Evolutionary conservation across 768 basidiomycete genomes (phyloP).

Genomic region (Thelephora ganbajun): DNA sequence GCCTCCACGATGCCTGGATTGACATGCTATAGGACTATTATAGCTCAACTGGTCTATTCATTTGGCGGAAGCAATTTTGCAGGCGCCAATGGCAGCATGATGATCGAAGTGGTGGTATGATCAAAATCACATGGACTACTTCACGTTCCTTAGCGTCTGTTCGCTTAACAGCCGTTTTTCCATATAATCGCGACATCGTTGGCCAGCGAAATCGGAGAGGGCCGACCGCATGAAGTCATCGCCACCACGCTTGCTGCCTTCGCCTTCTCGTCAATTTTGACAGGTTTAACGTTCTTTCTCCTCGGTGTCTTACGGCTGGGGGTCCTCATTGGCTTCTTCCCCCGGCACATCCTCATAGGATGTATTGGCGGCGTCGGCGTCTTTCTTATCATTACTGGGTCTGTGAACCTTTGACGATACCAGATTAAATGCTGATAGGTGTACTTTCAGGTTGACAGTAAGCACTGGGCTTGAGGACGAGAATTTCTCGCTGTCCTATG

Average conservation of each 20-base stretch:
- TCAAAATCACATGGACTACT: not conserved
- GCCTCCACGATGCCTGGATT: not conserved
- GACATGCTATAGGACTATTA: conserved; percentile 34
- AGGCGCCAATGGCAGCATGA: conserved; percentile 89
- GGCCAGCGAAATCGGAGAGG: conserved; percentile 54
- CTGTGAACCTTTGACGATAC: conserved; percentile 9
- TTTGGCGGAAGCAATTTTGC: conserved; percentile 81
- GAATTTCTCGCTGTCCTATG: conserved; percentile 53
- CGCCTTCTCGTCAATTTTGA: conserved; percentile 75
- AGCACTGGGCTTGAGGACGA: conserved; percentile 72
- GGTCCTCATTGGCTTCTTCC: conserved; percentile 86
- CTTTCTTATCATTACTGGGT: conserved; percentile 87
- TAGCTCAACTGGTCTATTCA: conserved; percentile 77
- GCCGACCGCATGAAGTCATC: conserved; percentile 56
- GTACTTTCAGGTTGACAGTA: conserved; percentile 53
- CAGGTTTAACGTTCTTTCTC: conserved; percentile 75
- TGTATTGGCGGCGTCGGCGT: conserved; percentile 94
- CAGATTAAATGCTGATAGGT: not conserved
- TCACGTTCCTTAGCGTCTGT: not conserved
- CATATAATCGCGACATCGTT: conserved; percentile 81
- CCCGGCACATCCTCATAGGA: conserved; percentile 84
- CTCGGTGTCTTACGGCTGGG: conserved; percentile 78
- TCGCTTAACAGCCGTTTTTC: conserved; percentile 68
- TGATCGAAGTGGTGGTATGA: conserved; percentile 94
- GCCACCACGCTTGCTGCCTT: conserved; percentile 87